A percentile compares a stretch with the other conserved stretches of the same genome.
These are phyloP conservation scores for Arabidopsis suecica DNA, from an alignment of 345 rosid species.

Conservation along the genomic window DNA sequence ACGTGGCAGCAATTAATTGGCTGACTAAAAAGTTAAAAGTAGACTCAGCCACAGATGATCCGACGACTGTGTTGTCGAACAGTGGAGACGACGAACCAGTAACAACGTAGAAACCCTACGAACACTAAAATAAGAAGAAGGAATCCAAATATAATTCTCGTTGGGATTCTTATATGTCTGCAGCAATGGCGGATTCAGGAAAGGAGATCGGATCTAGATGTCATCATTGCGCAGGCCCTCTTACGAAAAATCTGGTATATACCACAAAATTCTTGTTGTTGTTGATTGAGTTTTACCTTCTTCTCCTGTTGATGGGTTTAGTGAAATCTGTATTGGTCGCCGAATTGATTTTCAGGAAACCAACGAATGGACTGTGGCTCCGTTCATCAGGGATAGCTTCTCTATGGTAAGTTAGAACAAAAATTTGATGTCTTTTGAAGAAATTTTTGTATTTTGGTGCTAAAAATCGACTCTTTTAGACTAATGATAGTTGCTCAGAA, in stretches of 20 bases:
- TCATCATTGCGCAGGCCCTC: constrained; percentile 95
- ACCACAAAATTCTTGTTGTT: background rate
- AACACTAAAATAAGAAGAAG: background rate
- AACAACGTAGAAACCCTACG: constrained; percentile 28
- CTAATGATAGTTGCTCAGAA: background rate
- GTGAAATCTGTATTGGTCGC: background rate
- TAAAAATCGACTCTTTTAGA: constrained; percentile 8
- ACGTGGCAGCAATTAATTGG: background rate
- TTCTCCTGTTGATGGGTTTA: background rate
- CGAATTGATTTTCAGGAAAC: constrained; percentile 62
- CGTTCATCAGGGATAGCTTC: constrained; percentile 88
- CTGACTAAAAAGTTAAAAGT: background rate
- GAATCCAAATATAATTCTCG: background rate
- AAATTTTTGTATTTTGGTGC: background rate
- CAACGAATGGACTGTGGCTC: constrained; percentile 76
- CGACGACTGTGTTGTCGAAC: constrained; percentile 9
- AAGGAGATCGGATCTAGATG: constrained; percentile 49
- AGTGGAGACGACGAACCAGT: constrained; percentile 6
- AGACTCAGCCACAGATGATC: constrained; percentile 28
- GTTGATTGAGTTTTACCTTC: background rate
- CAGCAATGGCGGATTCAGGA: constrained; percentile 54
- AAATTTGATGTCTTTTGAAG: background rate
- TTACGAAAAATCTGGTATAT: constrained; percentile 69
- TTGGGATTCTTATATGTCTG: background rate
- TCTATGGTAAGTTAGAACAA: constrained; percentile 63